Conservation (phyloP, 306 rosid species). For the Biancaea sappan region DNA sequence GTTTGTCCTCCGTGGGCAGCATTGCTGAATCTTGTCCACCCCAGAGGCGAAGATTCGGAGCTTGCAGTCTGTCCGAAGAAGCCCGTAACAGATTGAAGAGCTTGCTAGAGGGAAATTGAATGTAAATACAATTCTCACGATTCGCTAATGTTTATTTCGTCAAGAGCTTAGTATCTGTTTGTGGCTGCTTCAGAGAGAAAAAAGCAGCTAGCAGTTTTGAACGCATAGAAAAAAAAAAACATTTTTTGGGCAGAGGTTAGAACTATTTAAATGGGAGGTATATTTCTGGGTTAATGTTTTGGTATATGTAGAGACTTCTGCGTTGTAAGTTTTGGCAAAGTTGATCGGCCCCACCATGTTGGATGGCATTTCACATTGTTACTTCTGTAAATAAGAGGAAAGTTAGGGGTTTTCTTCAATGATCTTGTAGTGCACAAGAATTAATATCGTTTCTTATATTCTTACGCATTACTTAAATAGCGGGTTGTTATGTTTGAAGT, state of each 20-base stretch:
- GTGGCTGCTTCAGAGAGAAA: constrained; percentile 60
- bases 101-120: constrained; percentile 63
- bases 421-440: not conserved
- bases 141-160: constrained; percentile 25
- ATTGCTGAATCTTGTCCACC: constrained; percentile 47
- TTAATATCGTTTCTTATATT: not conserved
- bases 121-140: constrained; percentile 36
- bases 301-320: not conserved
- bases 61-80: constrained; percentile 60
- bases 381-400: constrained; percentile 24
- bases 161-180: constrained; percentile 39
- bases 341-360: not conserved
- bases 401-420: constrained; percentile 6
- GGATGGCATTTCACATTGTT: constrained; percentile 4
- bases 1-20: constrained; percentile 37
- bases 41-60: constrained; percentile 56
- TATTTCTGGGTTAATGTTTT: constrained; percentile 21
- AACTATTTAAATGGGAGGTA: constrained; percentile 25
- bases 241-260: not conserved
- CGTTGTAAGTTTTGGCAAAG: constrained; percentile 32
- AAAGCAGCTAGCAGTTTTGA: constrained; percentile 64
- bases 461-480: not conserved
- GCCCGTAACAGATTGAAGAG: constrained; percentile 54
- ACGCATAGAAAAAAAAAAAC: constrained; percentile 36
- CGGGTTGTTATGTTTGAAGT: not conserved